Evolutionary conservation across 257 asterid genomes (phyloP).

Genomic region (Solanum etuberosum): DNA sequence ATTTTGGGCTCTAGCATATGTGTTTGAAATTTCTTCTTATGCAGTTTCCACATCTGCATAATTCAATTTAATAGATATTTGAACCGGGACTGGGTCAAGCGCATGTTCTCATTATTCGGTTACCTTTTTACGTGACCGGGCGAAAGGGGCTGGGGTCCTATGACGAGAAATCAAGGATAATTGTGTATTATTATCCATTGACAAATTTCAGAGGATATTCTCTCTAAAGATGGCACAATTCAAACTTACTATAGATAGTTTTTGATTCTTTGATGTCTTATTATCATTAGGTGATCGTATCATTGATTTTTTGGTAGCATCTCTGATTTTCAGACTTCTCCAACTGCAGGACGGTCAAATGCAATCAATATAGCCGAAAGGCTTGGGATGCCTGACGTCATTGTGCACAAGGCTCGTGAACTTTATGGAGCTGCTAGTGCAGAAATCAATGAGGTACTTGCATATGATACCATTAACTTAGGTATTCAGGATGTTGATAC

Average conservation of each 20-base stretch:
- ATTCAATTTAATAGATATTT: neutral
- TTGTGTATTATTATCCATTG: neutral
- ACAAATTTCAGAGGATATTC: neutral
- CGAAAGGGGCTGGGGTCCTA: neutral
- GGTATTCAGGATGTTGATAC: slow-evolving; percentile 1
- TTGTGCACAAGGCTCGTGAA: slow-evolving; percentile 67
- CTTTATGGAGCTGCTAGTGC: slow-evolving; percentile 90
- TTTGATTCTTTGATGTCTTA: neutral
- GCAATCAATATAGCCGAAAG: slow-evolving; percentile 93
- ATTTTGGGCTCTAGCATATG: neutral
- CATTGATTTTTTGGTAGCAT: neutral
- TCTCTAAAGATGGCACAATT: neutral
- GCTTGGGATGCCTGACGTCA: slow-evolving; percentile 65
- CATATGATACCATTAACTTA: neutral
- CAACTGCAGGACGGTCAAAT: slow-evolving; percentile 78
- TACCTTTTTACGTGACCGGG: neutral
- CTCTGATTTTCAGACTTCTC: slow-evolving; percentile 1
- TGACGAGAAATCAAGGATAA: neutral
- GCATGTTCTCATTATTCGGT: neutral
- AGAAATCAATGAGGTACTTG: slow-evolving; percentile 81
- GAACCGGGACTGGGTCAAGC: neutral
- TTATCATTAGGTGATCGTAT: neutral
- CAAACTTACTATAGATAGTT: neutral
- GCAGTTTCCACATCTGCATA: neutral
- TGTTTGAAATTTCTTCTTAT: neutral